These are phyloP conservation scores for Trichothecium roseum DNA, from an alignment of 2,329 filamentous ascomycete genomes.

Conservation along the genomic window DNA sequence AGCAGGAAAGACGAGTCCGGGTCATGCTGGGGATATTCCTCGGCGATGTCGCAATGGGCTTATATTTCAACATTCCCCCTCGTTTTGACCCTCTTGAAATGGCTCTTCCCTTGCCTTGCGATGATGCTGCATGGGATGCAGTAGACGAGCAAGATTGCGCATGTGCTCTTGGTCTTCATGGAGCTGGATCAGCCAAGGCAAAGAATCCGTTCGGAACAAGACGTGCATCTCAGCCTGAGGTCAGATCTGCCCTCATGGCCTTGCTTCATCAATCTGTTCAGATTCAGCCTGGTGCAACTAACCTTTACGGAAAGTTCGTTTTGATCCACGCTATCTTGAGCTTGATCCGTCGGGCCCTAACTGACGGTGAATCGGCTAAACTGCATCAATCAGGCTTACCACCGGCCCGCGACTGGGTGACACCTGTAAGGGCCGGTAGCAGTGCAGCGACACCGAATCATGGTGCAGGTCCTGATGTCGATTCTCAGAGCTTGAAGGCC, in stretches of 20 bases:
- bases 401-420: slow-evolving; percentile 48
- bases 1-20: slow-evolving; percentile 59
- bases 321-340: slow-evolving; percentile 59
- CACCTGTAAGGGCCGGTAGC: slow-evolving; percentile 27
- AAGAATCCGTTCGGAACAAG: slow-evolving; percentile 53
- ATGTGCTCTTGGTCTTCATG: slow-evolving; percentile 53
- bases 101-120: slow-evolving; percentile 56
- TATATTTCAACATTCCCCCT: slow-evolving; percentile 61
- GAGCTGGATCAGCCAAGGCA: slow-evolving; percentile 40
- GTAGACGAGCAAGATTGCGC: slow-evolving; percentile 47
- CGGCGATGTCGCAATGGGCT: slow-evolving; percentile 51
- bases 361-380: slow-evolving; percentile 26
- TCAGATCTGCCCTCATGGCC: slow-evolving; percentile 50
- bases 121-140: slow-evolving; percentile 68
- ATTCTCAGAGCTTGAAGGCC: slow-evolving; percentile 35
- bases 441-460: slow-evolving; percentile 37
- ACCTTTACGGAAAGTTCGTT: slow-evolving; percentile 65
- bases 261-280: slow-evolving; percentile 48
- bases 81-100: slow-evolving; percentile 56
- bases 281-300: slow-evolving; percentile 56
- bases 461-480: slow-evolving; percentile 21
- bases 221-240: slow-evolving; percentile 52
- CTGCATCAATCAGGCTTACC: slow-evolving; percentile 37
- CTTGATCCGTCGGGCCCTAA: slow-evolving; percentile 39
- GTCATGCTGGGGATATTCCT: slow-evolving; percentile 56